Percentiles rank a stretch among this genome's conserved stretches.
Conservation (phyloP, 345 rosid genomes). For the Streptanthus diversifolius region DNA sequence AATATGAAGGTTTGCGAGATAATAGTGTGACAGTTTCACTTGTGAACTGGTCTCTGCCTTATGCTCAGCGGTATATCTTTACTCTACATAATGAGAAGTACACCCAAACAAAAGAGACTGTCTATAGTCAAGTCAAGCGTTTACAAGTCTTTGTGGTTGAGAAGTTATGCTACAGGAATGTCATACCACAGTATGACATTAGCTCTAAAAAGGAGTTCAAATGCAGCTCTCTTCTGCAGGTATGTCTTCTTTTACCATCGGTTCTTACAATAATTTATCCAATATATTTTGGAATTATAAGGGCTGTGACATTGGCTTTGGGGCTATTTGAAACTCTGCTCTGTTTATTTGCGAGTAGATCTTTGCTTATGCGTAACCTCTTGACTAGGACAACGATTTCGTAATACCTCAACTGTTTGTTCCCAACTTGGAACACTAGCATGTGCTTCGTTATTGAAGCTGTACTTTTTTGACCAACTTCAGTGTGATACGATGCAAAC, state of each 20-base stretch:
- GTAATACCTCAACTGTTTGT: not conserved
- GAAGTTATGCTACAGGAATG: conserved; percentile 64
- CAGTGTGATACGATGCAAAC: not conserved
- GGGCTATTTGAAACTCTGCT: not conserved
- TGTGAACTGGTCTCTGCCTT: conserved; percentile 87
- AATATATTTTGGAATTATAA: not conserved
- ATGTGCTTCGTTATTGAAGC: not conserved
- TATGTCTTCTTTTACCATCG: conserved; percentile 31
- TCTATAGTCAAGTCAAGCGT: conserved; percentile 40
- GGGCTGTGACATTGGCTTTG: conserved; percentile 1
- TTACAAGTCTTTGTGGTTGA: conserved; percentile 60
- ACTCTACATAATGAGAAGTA: conserved; percentile 56
- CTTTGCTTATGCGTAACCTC: conserved; percentile 10
- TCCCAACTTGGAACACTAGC: conserved; percentile 1
- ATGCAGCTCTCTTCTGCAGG: conserved; percentile 75
- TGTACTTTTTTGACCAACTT: not conserved
- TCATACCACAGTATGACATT: conserved; percentile 44
- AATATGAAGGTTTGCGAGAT: conserved; percentile 50
- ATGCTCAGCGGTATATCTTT: conserved; percentile 83
- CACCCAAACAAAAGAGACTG: conserved; percentile 47
- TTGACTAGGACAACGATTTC: not conserved
- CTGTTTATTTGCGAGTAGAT: conserved; percentile 15
- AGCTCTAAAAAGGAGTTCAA: conserved; percentile 49
- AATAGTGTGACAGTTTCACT: conserved; percentile 49
- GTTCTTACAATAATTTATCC: not conserved